Evolutionary conservation across 495 filamentous ascomycete species (phyloP), one percentile per base, ranked within the genome.

Genomic region (Hypoxylon cercidicola): DNA sequence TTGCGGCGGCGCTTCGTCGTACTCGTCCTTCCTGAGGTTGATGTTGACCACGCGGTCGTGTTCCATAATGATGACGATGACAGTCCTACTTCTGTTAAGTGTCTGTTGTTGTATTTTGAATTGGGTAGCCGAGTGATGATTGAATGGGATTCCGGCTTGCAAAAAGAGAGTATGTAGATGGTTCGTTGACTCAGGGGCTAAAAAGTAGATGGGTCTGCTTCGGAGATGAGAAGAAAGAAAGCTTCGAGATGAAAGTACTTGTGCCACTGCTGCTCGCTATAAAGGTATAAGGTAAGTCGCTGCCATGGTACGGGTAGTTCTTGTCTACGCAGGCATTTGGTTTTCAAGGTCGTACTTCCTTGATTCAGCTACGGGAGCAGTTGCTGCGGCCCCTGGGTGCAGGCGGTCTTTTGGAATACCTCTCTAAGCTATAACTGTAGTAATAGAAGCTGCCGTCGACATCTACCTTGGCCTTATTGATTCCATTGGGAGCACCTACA

Each of bases 161-260:
- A n/a, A n/a, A n/a, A 54, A 62, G 54, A 55, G 54, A 68, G 25
- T 28, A 46, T 60, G 64, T 62, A 62, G 23, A 61, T 55, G 62
- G 40, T 54, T 49, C 49, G 54, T 25, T 59, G 25, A 4, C 39
- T 19, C 40, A 20, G 21, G 37, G 21, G 46, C 12, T 39, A 35
- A 39, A 49, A 35, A 37, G 21, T 46, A 54, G 20, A 60, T 43
- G 41, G 32, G 61, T 55, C 28, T 52, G 28, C 35, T 39, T 37
- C 13, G 23, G 18, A 25, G 12, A 16, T 13, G 0, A 16, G 30
- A 48, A 47, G 23, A 48, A 15, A 40, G 21, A 43, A 9, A 43
- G 13, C 19, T 25, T 18, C 10, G 6, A 49, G 55, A 44, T 56
- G 25, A 12, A 34, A 21, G 30, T 37, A 34, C 18, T 28, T 28